Evolutionary conservation across 352 stramenopile species (phyloP).

Genomic region (Pythium aquatile): DNA sequence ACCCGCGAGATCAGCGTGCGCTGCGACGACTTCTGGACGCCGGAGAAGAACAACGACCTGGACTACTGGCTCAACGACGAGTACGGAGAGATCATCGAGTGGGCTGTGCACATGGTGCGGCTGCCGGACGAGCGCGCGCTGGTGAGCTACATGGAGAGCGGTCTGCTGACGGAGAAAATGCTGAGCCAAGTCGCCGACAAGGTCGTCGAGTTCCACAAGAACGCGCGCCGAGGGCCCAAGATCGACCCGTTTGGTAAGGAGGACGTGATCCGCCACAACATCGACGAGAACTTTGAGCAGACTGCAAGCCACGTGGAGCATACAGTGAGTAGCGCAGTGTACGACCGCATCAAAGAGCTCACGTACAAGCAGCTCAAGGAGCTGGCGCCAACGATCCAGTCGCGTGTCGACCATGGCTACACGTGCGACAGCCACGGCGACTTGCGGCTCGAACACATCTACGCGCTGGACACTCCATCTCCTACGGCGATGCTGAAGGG

Average conservation of each 20-base stretch:
- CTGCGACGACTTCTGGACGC: constrained; percentile 66
- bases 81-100: constrained; percentile 73
- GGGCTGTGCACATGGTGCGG: constrained; percentile 70
- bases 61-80: constrained; percentile 68
- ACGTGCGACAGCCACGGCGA: constrained; percentile 72
- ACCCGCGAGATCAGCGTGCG: constrained; percentile 50
- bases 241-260: constrained; percentile 65
- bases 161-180: constrained; percentile 32
- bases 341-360: constrained; percentile 49
- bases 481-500: background rate
- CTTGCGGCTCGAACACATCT: constrained; percentile 65
- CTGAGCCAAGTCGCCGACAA: constrained; percentile 42
- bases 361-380: constrained; percentile 50
- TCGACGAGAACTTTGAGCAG: constrained; percentile 76
- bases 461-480: constrained; percentile 31
- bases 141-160: constrained; percentile 37
- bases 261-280: constrained; percentile 50
- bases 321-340: constrained; percentile 47
- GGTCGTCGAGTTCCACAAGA: constrained; percentile 54
- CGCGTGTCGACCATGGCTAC: constrained; percentile 53
- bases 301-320: constrained; percentile 43
- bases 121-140: constrained; percentile 58
- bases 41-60: constrained; percentile 53
- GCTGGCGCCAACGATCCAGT: constrained; percentile 37
- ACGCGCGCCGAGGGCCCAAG: constrained; percentile 45